Evolutionary conservation across 1,284 basidiomycete species (phyloP).

Genomic region (Naganishia sp.): DNA sequence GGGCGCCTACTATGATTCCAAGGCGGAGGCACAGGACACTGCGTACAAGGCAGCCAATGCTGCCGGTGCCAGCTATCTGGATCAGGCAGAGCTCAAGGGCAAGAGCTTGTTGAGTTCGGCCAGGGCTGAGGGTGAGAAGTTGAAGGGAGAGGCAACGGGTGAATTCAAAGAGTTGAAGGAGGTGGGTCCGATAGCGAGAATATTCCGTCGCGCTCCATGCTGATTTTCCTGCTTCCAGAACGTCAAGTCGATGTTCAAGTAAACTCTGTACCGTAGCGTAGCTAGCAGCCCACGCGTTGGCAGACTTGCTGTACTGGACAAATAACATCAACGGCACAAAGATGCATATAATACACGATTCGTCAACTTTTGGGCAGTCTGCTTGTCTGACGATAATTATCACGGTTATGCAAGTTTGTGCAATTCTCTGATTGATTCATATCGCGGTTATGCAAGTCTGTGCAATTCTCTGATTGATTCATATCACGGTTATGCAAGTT

Average conservation of each 20-base stretch:
- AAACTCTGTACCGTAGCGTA: neutral
- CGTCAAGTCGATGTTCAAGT: constrained; percentile 36
- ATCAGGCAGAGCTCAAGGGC: constrained; percentile 29
- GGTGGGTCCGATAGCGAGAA: constrained; percentile 11
- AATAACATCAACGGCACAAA: constrained; percentile 5
- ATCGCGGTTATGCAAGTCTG: too few relatives aligned
- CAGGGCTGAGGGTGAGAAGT: constrained; percentile 26
- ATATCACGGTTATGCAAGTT: too few relatives aligned
- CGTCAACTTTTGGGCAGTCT: too few relatives aligned
- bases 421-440: too few relatives aligned
- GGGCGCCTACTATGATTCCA: constrained; percentile 31
- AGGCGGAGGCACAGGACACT: constrained; percentile 29
- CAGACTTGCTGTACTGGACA: constrained; percentile 14
- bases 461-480: too few relatives aligned
- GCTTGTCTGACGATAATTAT: too few relatives aligned
- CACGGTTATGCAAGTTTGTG: too few relatives aligned
- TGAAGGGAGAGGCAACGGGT: constrained; percentile 27
- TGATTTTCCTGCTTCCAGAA: constrained; percentile 21
- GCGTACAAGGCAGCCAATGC: constrained; percentile 7
- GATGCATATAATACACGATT: constrained; percentile 10
- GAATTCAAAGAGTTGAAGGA: constrained; percentile 32
- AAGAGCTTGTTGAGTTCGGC: constrained; percentile 26
- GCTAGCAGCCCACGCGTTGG: neutral
- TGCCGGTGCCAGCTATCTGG: constrained; percentile 1
- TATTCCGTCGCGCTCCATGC: neutral